Evolutionary conservation across 2,329 filamentous ascomycete genomes (phyloP), one percentile per base, ranked within the genome.

Genomic region (Chaetothyriales sp.): DNA sequence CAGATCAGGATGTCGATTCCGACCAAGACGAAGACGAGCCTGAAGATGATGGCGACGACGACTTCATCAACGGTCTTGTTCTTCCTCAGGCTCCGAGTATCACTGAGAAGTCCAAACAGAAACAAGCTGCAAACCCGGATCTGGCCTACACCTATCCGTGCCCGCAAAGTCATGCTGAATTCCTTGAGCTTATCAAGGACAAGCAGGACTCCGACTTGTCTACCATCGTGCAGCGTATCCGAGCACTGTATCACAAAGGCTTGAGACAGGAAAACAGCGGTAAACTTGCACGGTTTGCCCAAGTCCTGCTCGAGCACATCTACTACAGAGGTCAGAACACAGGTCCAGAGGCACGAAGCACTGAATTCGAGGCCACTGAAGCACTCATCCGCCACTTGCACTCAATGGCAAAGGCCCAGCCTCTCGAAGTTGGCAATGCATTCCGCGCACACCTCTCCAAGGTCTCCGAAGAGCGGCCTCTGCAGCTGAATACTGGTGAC

Each of bases 231-330:
- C 89, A 95, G 66, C 80, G 90, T 54, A 92, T 98, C 60, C 81
- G 92, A 67, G 84, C 89, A 10, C 71, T 95, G n/a, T 84, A 96
- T 64, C 88, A 96, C 63, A 85, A 90, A 6, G 89, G 90, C 58
- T 76, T 98, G 28, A 80, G 84, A 55, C 79, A 78, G 57, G 80
- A 83, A 53, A 95, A 98, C 70, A 95, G 95, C 69, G 76, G 79
- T 56, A 88, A 86, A 62, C 78, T 96, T 12, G 73, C 73, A 65
- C 78, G 53, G 6, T 76, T 76, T 53, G 65, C 72, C 7, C 61
- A 62, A 48, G 64, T 74, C 22, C 64, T 76, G 5, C 67, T 75
- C 18, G 64, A 73, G 51, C 79, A 83, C 62, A 68, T 82, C n/a
- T 69, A 70, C 1, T 76, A 79, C 60, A 70, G 82, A 60, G 73